These are phyloP conservation scores for Suillus paluster DNA, from an alignment of 768 basidiomycete genomes.

Conservation along the genomic window DNA sequence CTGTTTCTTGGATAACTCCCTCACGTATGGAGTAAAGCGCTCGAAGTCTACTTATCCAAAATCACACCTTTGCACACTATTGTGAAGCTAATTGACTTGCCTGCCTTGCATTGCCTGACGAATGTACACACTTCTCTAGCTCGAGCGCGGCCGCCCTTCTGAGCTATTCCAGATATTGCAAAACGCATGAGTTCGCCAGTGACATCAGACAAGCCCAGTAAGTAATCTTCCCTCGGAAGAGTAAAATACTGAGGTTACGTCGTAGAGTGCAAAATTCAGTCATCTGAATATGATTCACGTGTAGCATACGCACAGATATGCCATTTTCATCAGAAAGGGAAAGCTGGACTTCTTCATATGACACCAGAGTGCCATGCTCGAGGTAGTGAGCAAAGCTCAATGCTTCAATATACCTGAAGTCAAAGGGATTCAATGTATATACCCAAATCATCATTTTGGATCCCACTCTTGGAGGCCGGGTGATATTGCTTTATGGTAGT, in stretches of 20 bases:
- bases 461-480: constrained; percentile 80
- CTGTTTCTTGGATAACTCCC: constrained; percentile 86
- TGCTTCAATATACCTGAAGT: constrained; percentile 80
- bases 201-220: constrained; percentile 91
- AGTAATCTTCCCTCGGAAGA: constrained; percentile 80
- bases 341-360: constrained; percentile 67
- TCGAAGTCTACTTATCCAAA: constrained; percentile 67
- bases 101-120: constrained; percentile 76
- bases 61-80: constrained; percentile 1
- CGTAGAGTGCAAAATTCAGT: constrained; percentile 5
- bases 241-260: constrained; percentile 65
- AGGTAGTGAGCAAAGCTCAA: constrained; percentile 88
- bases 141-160: constrained; percentile 64
- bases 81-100: constrained; percentile 37
- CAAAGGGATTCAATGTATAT: constrained; percentile 19
- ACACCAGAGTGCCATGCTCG: constrained; percentile 67
- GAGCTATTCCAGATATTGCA: constrained; percentile 82
- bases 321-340: constrained; percentile 66
- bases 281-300: constrained; percentile 9
- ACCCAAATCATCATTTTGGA: neutral
- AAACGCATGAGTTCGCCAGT: constrained; percentile 98
- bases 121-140: constrained; percentile 70
- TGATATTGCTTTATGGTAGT: constrained; percentile 73
- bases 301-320: constrained; percentile 55
- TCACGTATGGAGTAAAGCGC: constrained; percentile 67